Base-by-base conservation (phyloP, 768 basidiomycete species). In the Austroboletus eburneus region DNA sequence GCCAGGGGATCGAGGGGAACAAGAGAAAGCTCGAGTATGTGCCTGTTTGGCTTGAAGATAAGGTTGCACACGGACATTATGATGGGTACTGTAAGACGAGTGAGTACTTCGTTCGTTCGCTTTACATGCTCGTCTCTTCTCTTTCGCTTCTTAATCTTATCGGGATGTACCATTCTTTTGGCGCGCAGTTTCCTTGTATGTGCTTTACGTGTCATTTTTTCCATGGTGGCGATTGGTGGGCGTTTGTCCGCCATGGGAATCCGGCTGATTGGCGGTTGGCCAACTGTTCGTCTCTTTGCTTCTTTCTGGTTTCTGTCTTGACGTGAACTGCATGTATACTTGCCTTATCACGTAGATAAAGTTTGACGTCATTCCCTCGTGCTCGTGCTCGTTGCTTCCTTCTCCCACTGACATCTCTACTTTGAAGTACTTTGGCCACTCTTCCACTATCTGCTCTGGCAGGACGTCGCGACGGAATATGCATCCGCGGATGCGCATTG, bases 81-180 rank as follows among this genome's bases (percentile, higher is more conserved):
- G 93, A 98, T 56, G 94, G 93, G 1, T 97, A 96, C 66, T 97
- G 94, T 79, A 99, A 99, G 67, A 85, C 87, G 60, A 95, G 92
- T 94, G 58, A 66, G 87, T 80, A 14, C 39, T 32, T 51, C 43
- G 17, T 33, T 9, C 27, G 12, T 27, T 27, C 7, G 27, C 27
- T 13, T 32, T 32, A 14, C n/a, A n/a, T n/a, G n/a, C n/a, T n/a
- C n/a, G n/a, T n/a, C n/a, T n/a, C n/a, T 32, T 16, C 46, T 34
- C 10, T 22, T 37, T 27, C 24, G 12, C 33, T 24, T 38, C 0
- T 9, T 25, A 18, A 55, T 46, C 48, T 54, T 57, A 43, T 56
- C 55, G 5, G 30, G n/a, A 34, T 13, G 16, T 21, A 2, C 56
- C 55, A 18, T 30, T 14, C 33, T 32, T 17, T 47, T 18, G 46